Evolutionary conservation across 176 grass and related monocot genomes (phyloP).

Genomic region (Zoysia japonica): DNA sequence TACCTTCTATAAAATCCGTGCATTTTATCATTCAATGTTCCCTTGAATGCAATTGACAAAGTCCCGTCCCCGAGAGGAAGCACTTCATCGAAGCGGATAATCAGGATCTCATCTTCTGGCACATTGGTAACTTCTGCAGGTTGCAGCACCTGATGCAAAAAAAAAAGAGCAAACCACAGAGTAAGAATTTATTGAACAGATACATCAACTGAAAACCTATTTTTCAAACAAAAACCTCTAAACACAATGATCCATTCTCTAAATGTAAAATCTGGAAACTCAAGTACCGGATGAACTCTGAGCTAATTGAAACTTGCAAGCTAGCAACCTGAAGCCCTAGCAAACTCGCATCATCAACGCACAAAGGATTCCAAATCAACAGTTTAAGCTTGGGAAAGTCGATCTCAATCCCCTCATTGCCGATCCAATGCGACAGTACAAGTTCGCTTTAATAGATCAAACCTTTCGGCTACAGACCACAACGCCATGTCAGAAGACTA

Average conservation of each 20-base stretch:
- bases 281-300: not conserved
- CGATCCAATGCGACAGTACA: not conserved
- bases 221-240: not conserved
- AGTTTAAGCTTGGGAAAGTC: not conserved
- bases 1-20: conserved; percentile 97
- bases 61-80: conserved; percentile 66
- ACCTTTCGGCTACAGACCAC: not conserved
- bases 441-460: not conserved
- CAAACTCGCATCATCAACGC: not conserved
- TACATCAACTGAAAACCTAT: not conserved
- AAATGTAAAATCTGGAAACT: conserved; percentile 7
- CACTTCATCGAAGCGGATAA: conserved; percentile 63
- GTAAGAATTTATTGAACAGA: not conserved
- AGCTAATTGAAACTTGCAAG: not conserved
- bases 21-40: conserved; percentile 86
- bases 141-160: conserved; percentile 54
- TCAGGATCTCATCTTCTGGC: conserved; percentile 76
- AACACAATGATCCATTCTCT: not conserved
- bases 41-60: conserved; percentile 68
- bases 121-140: conserved; percentile 66
- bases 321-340: not conserved
- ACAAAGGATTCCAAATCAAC: not conserved
- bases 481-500: not conserved
- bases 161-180: conserved; percentile 18
- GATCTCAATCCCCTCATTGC: not conserved